phyloP scores from a whole-genome alignment of 2,329 filamentous ascomycete species.

The Trichoderma arundinaceum region DNA sequence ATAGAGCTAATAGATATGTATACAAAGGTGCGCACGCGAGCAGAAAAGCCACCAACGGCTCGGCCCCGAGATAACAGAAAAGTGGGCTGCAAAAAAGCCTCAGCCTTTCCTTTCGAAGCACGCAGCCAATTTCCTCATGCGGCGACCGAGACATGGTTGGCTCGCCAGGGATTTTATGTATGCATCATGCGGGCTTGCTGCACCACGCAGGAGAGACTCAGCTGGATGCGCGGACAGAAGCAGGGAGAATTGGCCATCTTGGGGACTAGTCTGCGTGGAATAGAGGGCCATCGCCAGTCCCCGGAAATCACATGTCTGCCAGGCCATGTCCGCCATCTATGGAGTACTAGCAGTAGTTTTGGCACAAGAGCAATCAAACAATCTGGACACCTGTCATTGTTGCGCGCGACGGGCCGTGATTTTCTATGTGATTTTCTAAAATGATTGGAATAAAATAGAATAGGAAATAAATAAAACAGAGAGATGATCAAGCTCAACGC shows the following conservation, averaged over 20 bases:
- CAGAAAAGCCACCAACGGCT: background rate
- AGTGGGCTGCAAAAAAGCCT: constrained; percentile 1
- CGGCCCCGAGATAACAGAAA: background rate
- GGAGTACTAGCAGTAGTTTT: too few species aligned
- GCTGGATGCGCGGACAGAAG: background rate
- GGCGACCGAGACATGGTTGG: constrained; percentile 19
- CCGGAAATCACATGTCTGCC: constrained; percentile 22
- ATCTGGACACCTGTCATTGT: background rate
- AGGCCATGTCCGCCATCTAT: background rate
- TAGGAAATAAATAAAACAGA: too few species aligned
- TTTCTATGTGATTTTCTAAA: too few species aligned
- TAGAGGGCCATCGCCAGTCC: too few species aligned
- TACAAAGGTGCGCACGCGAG: constrained; percentile 23
- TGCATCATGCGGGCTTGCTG: background rate
- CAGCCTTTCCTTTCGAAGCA: constrained; percentile 15
- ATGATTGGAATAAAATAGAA: too few species aligned
- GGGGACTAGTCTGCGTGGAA: too few species aligned
- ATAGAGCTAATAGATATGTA: background rate
- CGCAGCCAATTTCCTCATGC: constrained; percentile 23
- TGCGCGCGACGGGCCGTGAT: constrained; percentile 24
- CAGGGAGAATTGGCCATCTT: background rate
- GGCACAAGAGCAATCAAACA: background rate
- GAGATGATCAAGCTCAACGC: too few species aligned
- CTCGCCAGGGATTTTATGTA: background rate
- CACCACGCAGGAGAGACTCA: background rate